Conservation (phyloP, 73 alveolate genomes). For the Symbiodinium natans region DNA sequence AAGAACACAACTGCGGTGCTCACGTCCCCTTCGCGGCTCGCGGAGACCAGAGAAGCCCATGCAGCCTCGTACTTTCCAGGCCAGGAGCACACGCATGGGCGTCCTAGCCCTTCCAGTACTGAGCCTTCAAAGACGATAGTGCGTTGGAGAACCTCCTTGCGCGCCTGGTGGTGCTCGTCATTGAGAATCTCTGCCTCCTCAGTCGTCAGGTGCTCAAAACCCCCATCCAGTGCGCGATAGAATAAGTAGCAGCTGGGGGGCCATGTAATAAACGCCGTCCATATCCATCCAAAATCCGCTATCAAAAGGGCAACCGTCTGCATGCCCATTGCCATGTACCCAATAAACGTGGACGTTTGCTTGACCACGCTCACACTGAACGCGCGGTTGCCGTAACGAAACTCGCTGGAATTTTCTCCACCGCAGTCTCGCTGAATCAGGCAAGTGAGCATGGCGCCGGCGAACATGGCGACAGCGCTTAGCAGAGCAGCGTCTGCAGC, state of each 20-base stretch:
- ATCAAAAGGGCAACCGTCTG: background rate
- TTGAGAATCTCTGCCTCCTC: background rate
- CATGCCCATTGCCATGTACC: too few species aligned
- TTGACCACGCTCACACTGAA: background rate
- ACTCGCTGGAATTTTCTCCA: background rate
- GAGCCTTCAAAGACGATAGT: background rate
- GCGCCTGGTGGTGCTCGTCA: background rate
- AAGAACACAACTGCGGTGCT: slow-evolving; percentile 4
- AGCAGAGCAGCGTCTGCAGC: background rate
- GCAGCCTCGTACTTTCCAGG: background rate
- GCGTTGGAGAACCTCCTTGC: background rate
- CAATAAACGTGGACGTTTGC: background rate
- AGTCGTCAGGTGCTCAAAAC: background rate
- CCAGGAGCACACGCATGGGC: background rate
- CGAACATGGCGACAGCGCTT: background rate
- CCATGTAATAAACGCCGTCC: background rate
- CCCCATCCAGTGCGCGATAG: background rate
- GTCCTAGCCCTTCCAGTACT: background rate
- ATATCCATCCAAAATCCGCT: background rate
- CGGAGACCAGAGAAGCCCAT: background rate
- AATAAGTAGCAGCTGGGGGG: background rate
- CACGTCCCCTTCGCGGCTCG: background rate
- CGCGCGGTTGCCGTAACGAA: background rate
- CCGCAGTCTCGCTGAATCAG: background rate
- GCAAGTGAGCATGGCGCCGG: background rate